phyloP scores from a whole-genome alignment of 805 yeast genomes.

The Cyberlindnera saturnus region DNA sequence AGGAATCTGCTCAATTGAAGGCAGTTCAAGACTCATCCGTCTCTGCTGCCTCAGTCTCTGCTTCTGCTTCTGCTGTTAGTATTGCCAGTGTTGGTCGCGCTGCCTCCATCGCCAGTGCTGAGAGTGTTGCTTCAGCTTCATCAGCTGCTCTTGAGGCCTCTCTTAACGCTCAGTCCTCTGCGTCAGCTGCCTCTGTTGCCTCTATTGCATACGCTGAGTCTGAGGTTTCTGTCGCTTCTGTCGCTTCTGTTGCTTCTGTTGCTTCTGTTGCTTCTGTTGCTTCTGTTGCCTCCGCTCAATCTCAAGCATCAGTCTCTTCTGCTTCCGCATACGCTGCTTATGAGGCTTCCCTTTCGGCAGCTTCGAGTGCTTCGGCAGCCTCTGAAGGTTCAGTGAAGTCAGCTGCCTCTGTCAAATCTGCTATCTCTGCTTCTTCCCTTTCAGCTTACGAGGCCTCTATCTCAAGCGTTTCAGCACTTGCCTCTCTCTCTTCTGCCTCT shows the following conservation, averaged over 20 bases:
- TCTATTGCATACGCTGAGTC: conserved; percentile 15
- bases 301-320: conserved; percentile 8
- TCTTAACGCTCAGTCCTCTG: conserved; percentile 18
- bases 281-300: conserved; percentile 16
- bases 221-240: conserved; percentile 16
- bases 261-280: conserved; percentile 17
- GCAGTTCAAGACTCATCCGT: conserved; percentile 1
- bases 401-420: conserved; percentile 15
- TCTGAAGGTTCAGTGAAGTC: conserved; percentile 11
- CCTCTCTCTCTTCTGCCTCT: conserved; percentile 7
- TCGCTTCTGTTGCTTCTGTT: conserved; percentile 22
- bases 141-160: conserved; percentile 20
- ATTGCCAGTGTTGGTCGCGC: conserved; percentile 8
- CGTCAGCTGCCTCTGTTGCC: conserved; percentile 15
- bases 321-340: conserved; percentile 19
- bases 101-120: conserved; percentile 10
- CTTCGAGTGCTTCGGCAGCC: conserved; percentile 7
- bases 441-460: conserved; percentile 20
- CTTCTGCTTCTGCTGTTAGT: conserved; percentile 8
- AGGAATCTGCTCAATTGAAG: conserved; percentile 16
- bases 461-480: conserved; percentile 9
- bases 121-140: conserved; percentile 9
- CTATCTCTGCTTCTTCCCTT: conserved; percentile 18
- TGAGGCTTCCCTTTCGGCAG: conserved; percentile 14
- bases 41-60: conserved; percentile 14